phyloP scores from a whole-genome alignment of 768 basidiomycete genomes.

The button mushroom (Agaricus bisporus) region DNA sequence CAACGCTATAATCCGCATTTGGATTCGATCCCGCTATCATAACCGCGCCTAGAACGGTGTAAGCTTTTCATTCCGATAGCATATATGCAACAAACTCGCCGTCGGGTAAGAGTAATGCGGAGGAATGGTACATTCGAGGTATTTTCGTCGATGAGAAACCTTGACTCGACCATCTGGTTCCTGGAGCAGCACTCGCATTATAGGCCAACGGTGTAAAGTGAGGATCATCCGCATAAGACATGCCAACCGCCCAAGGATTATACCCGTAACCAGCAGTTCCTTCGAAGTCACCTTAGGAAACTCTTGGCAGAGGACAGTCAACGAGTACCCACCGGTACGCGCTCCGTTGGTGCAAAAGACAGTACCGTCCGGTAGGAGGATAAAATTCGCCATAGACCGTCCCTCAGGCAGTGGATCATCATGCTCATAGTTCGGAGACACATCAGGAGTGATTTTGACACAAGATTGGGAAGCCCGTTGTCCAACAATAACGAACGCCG shows the following conservation, averaged over 20 bases:
- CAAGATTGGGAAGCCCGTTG: slow-evolving; percentile 65
- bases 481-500: slow-evolving; percentile 41
- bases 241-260: slow-evolving; percentile 43
- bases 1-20: slow-evolving; percentile 54
- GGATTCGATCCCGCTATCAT: slow-evolving; percentile 80
- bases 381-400: slow-evolving; percentile 67
- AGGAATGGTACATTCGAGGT: slow-evolving; percentile 76
- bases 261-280: slow-evolving; percentile 66
- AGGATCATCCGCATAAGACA: slow-evolving; percentile 66
- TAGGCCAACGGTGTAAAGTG: slow-evolving; percentile 65
- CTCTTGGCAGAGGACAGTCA: neutral
- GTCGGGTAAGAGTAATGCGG: slow-evolving; percentile 60
- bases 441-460: slow-evolving; percentile 72
- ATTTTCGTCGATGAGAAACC: slow-evolving; percentile 50
- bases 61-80: slow-evolving; percentile 20
- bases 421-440: slow-evolving; percentile 45
- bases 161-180: slow-evolving; percentile 57
- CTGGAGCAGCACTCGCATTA: slow-evolving; percentile 55
- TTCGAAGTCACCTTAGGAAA: slow-evolving; percentile 10
- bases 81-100: neutral
- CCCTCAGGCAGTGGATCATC: slow-evolving; percentile 63
- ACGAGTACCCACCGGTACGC: slow-evolving; percentile 38
- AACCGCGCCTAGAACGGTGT: slow-evolving; percentile 43
- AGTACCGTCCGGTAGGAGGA: slow-evolving; percentile 63
- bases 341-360: slow-evolving; percentile 68